Percentiles rank a stretch among this genome's conserved stretches.
phyloP scores from a whole-genome alignment of 2,329 filamentous ascomycete species.

The Conoideocrella luteorostrata region DNA sequence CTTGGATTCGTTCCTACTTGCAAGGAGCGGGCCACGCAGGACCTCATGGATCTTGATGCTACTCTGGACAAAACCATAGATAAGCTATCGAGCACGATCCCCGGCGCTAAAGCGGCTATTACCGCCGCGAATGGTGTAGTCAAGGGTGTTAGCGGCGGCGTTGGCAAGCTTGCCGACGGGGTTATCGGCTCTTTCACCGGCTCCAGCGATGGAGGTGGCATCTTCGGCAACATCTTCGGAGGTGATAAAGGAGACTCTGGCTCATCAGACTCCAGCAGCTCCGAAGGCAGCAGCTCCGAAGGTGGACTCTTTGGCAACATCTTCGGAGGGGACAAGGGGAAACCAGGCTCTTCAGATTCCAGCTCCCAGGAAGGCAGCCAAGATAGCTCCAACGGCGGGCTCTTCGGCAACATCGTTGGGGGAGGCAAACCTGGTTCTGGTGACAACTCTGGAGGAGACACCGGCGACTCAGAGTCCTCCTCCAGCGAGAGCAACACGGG shows the following conservation, averaged over 20 bases:
- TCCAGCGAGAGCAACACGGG: too few relatives aligned
- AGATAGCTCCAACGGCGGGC: not conserved
- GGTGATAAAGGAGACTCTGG: not conserved
- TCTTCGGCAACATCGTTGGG: not conserved
- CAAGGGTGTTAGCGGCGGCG: not conserved
- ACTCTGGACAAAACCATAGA: not conserved
- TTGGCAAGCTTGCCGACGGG: not conserved
- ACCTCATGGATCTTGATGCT: not conserved
- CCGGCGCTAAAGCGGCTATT: not conserved
- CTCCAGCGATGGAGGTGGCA: not conserved
- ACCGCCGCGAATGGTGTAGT: not conserved
- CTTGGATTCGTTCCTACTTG: slow-evolving; percentile 14
- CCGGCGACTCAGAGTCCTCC: not conserved
- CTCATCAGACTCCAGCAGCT: not conserved
- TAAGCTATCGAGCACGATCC: not conserved
- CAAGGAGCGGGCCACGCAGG: slow-evolving; percentile 9
- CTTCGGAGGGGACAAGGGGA: not conserved
- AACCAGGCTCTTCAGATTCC: not conserved
- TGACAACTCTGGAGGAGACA: not conserved
- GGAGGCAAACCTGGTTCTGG: not conserved
- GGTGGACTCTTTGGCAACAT: not conserved
- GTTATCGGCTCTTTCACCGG: not conserved
- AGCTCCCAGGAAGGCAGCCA: not conserved
- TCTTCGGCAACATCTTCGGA: not conserved
- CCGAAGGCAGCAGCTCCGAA: not conserved